Conservation (phyloP, 192 early-diverging fungal genomes). For the Backusella liffmaniae region DNA sequence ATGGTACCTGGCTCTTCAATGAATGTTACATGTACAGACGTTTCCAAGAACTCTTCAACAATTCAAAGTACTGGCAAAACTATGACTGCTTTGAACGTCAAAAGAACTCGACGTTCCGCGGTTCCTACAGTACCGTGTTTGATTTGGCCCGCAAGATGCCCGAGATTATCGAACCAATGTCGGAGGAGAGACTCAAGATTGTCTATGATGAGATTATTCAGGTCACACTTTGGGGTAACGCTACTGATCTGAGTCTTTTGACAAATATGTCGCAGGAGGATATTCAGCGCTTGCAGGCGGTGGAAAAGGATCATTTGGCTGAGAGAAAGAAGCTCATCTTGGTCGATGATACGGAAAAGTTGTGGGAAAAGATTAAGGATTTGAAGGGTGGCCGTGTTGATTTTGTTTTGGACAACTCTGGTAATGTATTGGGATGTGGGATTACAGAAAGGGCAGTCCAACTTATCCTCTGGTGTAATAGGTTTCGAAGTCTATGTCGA, state of each 20-base stretch:
- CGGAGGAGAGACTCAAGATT: constrained; percentile 34
- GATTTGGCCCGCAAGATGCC: constrained; percentile 54
- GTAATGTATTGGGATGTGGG: constrained; percentile 23
- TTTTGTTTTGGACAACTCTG: constrained; percentile 89
- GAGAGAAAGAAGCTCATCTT: constrained; percentile 62
- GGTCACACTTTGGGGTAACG: constrained; percentile 90
- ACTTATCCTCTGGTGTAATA: constrained; percentile 14
- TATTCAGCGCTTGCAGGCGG: constrained; percentile 65
- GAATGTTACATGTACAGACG: constrained; percentile 87
- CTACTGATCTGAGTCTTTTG: constrained; percentile 80
- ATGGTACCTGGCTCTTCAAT: constrained; percentile 75
- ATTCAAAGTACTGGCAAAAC: constrained; percentile 56
- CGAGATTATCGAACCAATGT: constrained; percentile 23
- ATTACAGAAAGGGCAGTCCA: neutral
- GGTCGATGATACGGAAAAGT: constrained; percentile 65
- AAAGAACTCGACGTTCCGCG: constrained; percentile 68
- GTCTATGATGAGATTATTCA: constrained; percentile 70
- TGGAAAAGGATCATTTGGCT: constrained; percentile 38
- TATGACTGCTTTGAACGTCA: constrained; percentile 75
- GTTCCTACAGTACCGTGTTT: constrained; percentile 62
- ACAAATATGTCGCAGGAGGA: constrained; percentile 65
- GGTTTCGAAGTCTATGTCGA: constrained; percentile 92
- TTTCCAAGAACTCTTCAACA: constrained; percentile 58
- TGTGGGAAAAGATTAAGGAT: constrained; percentile 58
- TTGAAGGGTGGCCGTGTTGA: constrained; percentile 66